Base-by-base conservation (phyloP, 345 rosid species). In the Noccaea caerulescens region DNA sequence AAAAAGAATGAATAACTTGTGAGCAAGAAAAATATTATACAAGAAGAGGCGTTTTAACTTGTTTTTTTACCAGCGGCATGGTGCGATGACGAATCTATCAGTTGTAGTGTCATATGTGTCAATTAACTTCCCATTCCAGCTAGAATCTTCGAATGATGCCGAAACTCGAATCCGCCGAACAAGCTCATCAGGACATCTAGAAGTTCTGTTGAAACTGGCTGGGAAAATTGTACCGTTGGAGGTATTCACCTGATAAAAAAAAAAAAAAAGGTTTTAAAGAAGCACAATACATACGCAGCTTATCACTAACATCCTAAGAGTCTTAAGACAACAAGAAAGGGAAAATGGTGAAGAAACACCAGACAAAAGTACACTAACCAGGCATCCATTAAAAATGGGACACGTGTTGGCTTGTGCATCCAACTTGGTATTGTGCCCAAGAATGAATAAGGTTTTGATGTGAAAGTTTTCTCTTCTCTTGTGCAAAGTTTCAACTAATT, bases 181-280 rank as follows among this genome's bases (percentile, higher is more conserved):
- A 71, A 86, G 66, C 80, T 91, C 97, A 84, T 93, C 97, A 0
- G 98, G 97, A 66, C 90, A 83, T 80, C 94, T 87, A 34, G 90
- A 85, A 54, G 80, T 69, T 69, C 84, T 74, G 72, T 86, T 78
- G 68, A 91, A 91, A 76, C 83, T 75, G 50, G 97, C 93, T 7
- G 96, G 98, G 38, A 53, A 34, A 38, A 87, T 57, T 11, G 82
- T 74, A 52, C 97, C 96, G 3, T 84, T 78, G 58, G 85, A 75
- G 10, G 87, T 78, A 82, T 91, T 87, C 55, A 91, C 83, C 98
- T 90, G 80, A 80, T 13, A 43, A 66, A 53, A 27, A 27, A 27
- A 27, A 27, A 27, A 3, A 18, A 1, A 1, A 71, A 7, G 66
- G 32, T 51, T 63, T n/a, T 56, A 45, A 66, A 27, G 55, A 45